Evolutionary conservation across 805 yeast species (phyloP).

Genomic region (Ogataea glucozyma): DNA sequence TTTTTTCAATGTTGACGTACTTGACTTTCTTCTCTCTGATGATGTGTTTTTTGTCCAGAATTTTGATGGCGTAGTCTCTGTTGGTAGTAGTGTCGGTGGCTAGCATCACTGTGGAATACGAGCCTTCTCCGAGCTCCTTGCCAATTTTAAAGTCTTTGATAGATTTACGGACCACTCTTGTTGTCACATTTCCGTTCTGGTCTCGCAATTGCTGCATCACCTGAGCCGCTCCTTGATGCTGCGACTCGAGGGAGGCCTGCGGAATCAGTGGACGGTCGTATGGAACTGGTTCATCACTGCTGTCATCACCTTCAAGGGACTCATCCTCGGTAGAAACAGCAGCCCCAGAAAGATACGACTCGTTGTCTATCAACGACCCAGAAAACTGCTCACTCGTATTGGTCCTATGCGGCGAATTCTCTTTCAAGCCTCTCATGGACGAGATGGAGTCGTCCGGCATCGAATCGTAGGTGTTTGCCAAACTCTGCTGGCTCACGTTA

Average conservation of each 20-base stretch:
- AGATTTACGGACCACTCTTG: slow-evolving; percentile 49
- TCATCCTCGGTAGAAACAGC: slow-evolving; percentile 1
- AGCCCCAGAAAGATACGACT: slow-evolving; percentile 1
- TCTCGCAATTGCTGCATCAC: slow-evolving; percentile 46
- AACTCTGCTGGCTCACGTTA: slow-evolving; percentile 2
- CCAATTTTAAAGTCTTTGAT: slow-evolving; percentile 90
- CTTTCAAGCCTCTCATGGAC: slow-evolving; percentile 5
- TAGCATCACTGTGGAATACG: slow-evolving; percentile 89
- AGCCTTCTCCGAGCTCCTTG: slow-evolving; percentile 89
- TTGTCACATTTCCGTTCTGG: slow-evolving; percentile 50
- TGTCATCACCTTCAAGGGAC: not conserved
- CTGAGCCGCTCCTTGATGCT: slow-evolving; percentile 60
- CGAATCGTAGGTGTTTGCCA: slow-evolving; percentile 1
- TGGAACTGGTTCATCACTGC: not conserved
- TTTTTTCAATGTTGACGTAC: slow-evolving; percentile 81
- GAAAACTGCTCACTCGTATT: not conserved
- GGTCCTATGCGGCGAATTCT: not conserved
- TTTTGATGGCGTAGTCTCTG: slow-evolving; percentile 70
- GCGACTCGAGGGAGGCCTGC: slow-evolving; percentile 47
- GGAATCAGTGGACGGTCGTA: slow-evolving; percentile 12
- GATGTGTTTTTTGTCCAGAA: slow-evolving; percentile 73
- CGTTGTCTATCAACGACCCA: not conserved
- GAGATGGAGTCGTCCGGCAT: slow-evolving; percentile 2
- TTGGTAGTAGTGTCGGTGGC: slow-evolving; percentile 74
- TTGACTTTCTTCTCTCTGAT: slow-evolving; percentile 82